Percentiles rank a stretch among this genome's conserved stretches.
phyloP scores from a whole-genome alignment of 352 stramenopile genomes.

The Phytophthora hibernalis region DNA sequence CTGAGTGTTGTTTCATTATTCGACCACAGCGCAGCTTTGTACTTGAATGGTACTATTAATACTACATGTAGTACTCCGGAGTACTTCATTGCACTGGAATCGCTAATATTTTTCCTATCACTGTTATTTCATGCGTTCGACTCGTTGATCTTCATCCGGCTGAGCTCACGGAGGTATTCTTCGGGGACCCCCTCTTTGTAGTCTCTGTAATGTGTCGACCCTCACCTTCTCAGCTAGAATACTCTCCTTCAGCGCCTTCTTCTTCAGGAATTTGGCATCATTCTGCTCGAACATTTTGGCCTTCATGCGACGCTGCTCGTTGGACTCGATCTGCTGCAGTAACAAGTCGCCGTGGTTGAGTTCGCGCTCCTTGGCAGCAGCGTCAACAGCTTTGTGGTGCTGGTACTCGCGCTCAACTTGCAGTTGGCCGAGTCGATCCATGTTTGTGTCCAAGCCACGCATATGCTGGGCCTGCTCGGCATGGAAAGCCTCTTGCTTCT shows the following conservation, averaged over 20 bases:
- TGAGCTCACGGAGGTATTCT: conserved; percentile 73
- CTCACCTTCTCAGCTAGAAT: conserved; percentile 84
- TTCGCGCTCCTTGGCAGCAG: conserved; percentile 43
- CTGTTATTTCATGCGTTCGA: conserved; percentile 49
- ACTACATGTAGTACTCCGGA: too few relatives aligned
- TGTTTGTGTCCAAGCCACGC: conserved; percentile 47
- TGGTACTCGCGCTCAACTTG: conserved; percentile 57
- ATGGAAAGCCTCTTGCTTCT: conserved; percentile 66
- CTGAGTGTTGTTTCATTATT: too few relatives aligned
- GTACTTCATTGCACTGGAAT: conserved; percentile 50
- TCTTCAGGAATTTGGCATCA: conserved; percentile 74
- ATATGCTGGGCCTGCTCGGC: conserved; percentile 48
- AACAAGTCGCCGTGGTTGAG: conserved; percentile 47
- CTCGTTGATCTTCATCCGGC: conserved; percentile 70
- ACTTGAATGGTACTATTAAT: conserved; percentile 44
- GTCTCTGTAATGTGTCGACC: conserved; percentile 57
- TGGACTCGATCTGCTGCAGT: conserved; percentile 65
- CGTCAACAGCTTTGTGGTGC: conserved; percentile 38
- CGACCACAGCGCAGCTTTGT: conserved; percentile 58
- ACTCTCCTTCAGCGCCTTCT: conserved; percentile 75
- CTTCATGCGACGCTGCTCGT: conserved; percentile 58
- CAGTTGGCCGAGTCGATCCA: conserved; percentile 50
- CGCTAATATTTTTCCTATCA: conserved; percentile 13
- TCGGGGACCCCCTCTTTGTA: conserved; percentile 75
- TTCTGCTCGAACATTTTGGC: conserved; percentile 73